Evolutionary conservation across 2,329 filamentous ascomycete genomes (phyloP).

Genomic region (Mariannaea elegans): DNA sequence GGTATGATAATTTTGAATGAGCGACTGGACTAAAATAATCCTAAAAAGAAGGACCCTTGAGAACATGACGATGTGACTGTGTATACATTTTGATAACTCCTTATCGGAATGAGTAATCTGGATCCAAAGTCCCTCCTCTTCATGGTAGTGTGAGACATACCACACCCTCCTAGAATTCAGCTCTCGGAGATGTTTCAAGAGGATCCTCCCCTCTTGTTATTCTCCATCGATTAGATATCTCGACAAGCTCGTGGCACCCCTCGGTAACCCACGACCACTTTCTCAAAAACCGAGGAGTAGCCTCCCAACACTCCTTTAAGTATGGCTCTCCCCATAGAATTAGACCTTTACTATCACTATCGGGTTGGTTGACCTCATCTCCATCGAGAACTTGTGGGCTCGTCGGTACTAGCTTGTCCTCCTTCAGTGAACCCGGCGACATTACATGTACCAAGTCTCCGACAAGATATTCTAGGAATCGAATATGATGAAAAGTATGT

Average conservation of each 20-base stretch:
- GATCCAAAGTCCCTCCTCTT: no score
- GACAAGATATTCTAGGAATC: slow-evolving; percentile 17
- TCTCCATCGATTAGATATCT: slow-evolving; percentile 17
- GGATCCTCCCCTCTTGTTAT: slow-evolving; percentile 9
- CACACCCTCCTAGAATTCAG: no score
- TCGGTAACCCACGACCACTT: slow-evolving; percentile 22
- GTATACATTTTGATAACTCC: no score
- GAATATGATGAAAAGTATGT: slow-evolving; percentile 14
- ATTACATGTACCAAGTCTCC: slow-evolving; percentile 3
- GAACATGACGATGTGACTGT: no score
- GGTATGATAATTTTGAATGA: no score
- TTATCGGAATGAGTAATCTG: no score
- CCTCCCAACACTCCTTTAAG: slow-evolving; percentile 23
- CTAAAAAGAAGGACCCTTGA: no score
- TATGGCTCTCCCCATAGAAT: slow-evolving; percentile 26
- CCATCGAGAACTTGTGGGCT: neutral
- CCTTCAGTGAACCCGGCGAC: neutral
- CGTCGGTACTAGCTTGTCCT: neutral
- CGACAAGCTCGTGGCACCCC: slow-evolving; percentile 15
- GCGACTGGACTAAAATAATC: no score
- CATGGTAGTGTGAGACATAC: no score
- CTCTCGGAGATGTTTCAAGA: no score
- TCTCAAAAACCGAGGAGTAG: neutral
- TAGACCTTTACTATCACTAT: neutral
- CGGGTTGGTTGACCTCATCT: neutral